Evolutionary conservation across 768 basidiomycete genomes (phyloP).

Genomic region (Tylopilus balloui): DNA sequence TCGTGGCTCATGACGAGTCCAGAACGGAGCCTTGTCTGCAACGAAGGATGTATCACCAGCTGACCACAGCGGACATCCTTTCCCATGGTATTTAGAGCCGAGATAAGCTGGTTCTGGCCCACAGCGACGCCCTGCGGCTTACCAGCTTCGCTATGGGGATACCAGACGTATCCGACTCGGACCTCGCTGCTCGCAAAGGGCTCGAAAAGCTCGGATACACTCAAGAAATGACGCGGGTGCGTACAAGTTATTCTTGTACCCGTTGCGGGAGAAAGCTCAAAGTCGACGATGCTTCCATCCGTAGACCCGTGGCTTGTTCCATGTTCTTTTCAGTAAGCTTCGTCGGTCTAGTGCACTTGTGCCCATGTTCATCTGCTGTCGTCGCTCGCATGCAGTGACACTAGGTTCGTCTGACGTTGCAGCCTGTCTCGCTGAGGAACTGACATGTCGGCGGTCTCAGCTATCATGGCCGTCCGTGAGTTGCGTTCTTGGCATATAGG

Average conservation of each 20-base stretch:
- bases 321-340: conserved; percentile 50
- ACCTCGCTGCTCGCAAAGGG: conserved; percentile 29
- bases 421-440: not conserved
- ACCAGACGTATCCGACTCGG: conserved; percentile 15
- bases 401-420: conserved; percentile 34
- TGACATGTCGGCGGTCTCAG: conserved; percentile 26
- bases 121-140: not conserved
- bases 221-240: conserved; percentile 52
- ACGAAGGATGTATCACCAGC: too few species aligned
- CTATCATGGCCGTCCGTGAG: conserved; percentile 61
- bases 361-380: not conserved
- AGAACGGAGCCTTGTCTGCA: too few species aligned
- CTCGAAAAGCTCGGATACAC: conserved; percentile 53
- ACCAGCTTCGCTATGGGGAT: conserved; percentile 10
- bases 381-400: conserved; percentile 36
- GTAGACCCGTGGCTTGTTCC: conserved; percentile 48
- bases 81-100: not conserved
- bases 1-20: not conserved
- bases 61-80: not conserved
- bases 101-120: not conserved
- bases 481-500: conserved; percentile 4
- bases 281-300: not conserved
- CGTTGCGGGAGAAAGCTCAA: too few species aligned
- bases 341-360: not conserved
- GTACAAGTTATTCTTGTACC: not conserved